Evolutionary conservation across 164 flowering plant genomes (phyloP).

Genomic region (Dillenia turbinata): DNA sequence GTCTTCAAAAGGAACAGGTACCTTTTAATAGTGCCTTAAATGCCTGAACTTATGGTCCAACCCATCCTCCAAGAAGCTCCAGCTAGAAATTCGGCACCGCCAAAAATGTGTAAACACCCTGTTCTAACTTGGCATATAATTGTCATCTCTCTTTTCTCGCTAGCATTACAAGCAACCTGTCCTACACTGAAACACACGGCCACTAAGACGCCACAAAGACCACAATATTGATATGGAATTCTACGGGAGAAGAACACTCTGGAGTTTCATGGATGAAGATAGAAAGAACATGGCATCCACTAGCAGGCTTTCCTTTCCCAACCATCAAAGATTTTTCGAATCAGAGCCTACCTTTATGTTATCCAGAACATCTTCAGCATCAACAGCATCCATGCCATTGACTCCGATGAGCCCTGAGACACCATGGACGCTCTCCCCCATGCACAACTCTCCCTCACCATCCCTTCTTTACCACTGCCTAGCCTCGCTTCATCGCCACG

Average conservation of each 20-base stretch:
- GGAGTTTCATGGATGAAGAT: slow-evolving; percentile 17
- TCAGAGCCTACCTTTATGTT: slow-evolving; percentile 1
- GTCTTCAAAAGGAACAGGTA: too few species aligned
- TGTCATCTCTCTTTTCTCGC: too few species aligned
- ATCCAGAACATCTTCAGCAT: slow-evolving; percentile 1
- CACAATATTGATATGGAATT: slow-evolving; percentile 8
- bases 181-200: too few species aligned
- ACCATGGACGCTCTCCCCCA: slow-evolving; percentile 28
- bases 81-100: too few species aligned
- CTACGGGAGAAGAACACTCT: slow-evolving; percentile 10
- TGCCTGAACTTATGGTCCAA: too few species aligned
- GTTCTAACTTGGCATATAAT: too few species aligned
- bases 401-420: slow-evolving; percentile 19
- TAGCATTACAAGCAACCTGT: too few species aligned
- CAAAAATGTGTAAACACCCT: too few species aligned
- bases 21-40: too few species aligned
- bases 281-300: slow-evolving; percentile 4
- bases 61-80: too few species aligned
- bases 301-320: slow-evolving; percentile 6
- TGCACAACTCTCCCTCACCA: slow-evolving; percentile 19
- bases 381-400: neutral
- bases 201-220: too few species aligned
- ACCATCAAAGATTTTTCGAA: slow-evolving; percentile 2
- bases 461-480: slow-evolving; percentile 29
- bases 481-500: slow-evolving; percentile 34